Percentiles rank a stretch among this genome's conserved stretches.
Conservation (phyloP, 2,329 filamentous ascomycete genomes). For the Alternaria solani region DNA sequence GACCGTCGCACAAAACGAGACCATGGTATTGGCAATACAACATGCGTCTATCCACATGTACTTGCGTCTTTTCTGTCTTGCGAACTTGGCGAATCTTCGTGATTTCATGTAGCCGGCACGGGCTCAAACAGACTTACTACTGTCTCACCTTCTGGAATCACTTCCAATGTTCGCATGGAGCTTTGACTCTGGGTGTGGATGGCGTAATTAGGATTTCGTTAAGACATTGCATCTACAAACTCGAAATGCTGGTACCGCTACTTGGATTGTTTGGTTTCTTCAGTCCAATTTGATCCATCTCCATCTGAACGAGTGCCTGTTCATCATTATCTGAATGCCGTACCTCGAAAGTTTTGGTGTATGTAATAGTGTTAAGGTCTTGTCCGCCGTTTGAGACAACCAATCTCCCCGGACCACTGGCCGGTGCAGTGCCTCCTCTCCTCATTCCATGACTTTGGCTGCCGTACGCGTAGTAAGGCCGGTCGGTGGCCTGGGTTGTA, state of each 20-base stretch:
- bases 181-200: background rate
- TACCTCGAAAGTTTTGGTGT: slow-evolving; percentile 25
- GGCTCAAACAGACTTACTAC: background rate
- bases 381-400: background rate
- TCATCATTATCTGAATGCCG: slow-evolving; percentile 23
- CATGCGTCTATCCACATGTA: slow-evolving; percentile 6
- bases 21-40: background rate
- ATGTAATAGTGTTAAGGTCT: slow-evolving; percentile 19
- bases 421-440: slow-evolving; percentile 25
- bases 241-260: slow-evolving; percentile 20
- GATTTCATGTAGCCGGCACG: slow-evolving; percentile 5
- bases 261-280: slow-evolving; percentile 10
- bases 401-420: slow-evolving; percentile 8
- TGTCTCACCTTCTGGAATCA: too few relatives aligned
- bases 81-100: background rate
- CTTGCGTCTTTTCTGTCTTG: background rate
- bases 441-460: slow-evolving; percentile 32
- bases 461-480: slow-evolving; percentile 23
- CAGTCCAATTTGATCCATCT: slow-evolving; percentile 9
- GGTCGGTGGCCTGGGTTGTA: slow-evolving; percentile 33
- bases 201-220: background rate
- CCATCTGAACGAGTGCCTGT: slow-evolving; percentile 15
- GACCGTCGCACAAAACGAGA: background rate
- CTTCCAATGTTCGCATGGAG: background rate
- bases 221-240: slow-evolving; percentile 11